Evolutionary conservation across 345 rosid genomes (phyloP).

Genomic region (Rhodamnia argentea): DNA sequence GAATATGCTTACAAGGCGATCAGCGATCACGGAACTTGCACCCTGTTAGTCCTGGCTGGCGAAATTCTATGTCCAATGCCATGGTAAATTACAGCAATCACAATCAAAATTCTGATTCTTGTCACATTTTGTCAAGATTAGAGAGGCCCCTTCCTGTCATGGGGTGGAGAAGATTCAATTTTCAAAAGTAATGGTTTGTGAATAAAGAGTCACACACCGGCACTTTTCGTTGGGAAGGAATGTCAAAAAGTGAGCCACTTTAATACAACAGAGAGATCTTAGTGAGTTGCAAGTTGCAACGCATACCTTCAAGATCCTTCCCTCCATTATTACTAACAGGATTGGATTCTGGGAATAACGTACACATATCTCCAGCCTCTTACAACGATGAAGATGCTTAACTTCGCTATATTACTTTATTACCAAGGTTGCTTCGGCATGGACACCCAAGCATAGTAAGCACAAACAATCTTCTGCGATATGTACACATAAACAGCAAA

Average conservation of each 20-base stretch:
- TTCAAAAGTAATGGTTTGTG: not conserved
- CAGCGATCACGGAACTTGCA: not conserved
- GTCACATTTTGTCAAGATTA: not conserved
- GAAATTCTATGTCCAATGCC: not conserved
- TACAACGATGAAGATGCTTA: not conserved
- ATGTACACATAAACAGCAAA: constrained; percentile 81
- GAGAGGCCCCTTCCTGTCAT: not conserved
- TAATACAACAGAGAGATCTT: not conserved
- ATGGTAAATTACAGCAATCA: not conserved
- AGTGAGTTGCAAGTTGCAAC: not conserved
- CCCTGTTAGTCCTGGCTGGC: not conserved
- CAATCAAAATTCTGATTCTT: not conserved
- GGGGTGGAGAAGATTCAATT: not conserved
- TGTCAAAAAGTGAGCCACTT: not conserved
- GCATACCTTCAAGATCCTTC: not conserved
- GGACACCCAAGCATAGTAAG: constrained; percentile 63
- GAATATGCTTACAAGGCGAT: not conserved
- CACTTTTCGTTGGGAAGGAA: not conserved
- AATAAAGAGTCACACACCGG: not conserved
- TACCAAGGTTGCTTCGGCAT: constrained; percentile 55
- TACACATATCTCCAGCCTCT: not conserved
- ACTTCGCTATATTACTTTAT: not conserved
- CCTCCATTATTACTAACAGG: not conserved
- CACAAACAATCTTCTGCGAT: constrained; percentile 68
- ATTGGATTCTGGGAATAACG: not conserved